These are phyloP conservation scores for Kuraishia piskuri DNA, from an alignment of 805 yeast species.

Conservation along the genomic window DNA sequence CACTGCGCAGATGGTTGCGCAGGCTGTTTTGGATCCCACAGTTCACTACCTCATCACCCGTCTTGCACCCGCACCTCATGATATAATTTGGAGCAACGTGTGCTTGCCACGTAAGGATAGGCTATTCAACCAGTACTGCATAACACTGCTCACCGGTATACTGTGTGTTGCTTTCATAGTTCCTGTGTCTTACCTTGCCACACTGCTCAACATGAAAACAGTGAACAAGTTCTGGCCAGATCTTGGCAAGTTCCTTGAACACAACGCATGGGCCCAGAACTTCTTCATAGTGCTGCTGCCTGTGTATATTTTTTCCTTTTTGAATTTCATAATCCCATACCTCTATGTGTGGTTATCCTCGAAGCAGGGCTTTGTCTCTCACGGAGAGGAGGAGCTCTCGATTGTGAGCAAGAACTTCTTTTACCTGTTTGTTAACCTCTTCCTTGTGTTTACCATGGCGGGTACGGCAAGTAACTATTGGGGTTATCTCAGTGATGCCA, in stretches of 20 bases:
- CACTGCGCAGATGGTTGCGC: constrained; percentile 94
- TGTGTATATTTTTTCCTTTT: constrained; percentile 78
- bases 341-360: constrained; percentile 77
- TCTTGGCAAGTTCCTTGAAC: constrained; percentile 57
- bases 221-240: constrained; percentile 78
- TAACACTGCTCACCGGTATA: constrained; percentile 59
- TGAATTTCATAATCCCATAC: constrained; percentile 80
- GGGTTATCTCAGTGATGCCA: constrained; percentile 80
- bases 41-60: constrained; percentile 75
- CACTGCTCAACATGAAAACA: constrained; percentile 70
- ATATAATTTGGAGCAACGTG: constrained; percentile 86
- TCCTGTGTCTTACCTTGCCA: constrained; percentile 82
- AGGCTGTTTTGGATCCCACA: constrained; percentile 86
- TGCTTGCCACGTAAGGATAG: constrained; percentile 74
- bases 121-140: constrained; percentile 49
- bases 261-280: constrained; percentile 63
- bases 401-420: constrained; percentile 90
- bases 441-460: constrained; percentile 86
- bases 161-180: constrained; percentile 65
- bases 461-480: constrained; percentile 82
- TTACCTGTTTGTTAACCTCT: constrained; percentile 88
- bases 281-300: constrained; percentile 86
- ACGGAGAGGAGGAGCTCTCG: constrained; percentile 87
- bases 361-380: constrained; percentile 82
- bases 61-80: constrained; percentile 94